These are phyloP conservation scores for Podospora conica DNA, from an alignment of 495 filamentous ascomycete species.

Conservation along the genomic window DNA sequence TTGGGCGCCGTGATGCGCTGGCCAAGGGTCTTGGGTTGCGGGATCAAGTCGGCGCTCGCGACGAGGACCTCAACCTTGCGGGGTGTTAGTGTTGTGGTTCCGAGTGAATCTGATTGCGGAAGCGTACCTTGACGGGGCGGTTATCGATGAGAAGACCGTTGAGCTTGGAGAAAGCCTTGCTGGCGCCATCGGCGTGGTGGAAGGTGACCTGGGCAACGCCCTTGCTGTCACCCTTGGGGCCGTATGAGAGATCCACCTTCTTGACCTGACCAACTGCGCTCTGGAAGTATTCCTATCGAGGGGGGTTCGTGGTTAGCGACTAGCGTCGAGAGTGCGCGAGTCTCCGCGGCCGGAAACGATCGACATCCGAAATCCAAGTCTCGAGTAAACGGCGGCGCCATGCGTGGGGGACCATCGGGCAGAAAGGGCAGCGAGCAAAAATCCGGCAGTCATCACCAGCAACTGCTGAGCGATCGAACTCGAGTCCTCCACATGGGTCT, in stretches of 20 bases:
- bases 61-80: constrained; percentile 81
- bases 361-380: constrained; percentile 15
- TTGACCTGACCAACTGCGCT: constrained; percentile 86
- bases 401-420: constrained; percentile 18
- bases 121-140: constrained; percentile 77
- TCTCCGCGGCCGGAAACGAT: constrained; percentile 18
- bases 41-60: constrained; percentile 60
- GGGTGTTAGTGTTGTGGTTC: neutral
- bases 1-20: constrained; percentile 81
- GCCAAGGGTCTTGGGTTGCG: constrained; percentile 65
- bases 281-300: constrained; percentile 87
- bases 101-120: neutral
- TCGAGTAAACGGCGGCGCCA: constrained; percentile 2
- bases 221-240: constrained; percentile 83
- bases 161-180: constrained; percentile 70
- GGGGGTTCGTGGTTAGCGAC: constrained; percentile 34
- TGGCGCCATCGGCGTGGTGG: constrained; percentile 65
- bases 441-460: constrained; percentile 18
- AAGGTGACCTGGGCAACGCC: constrained; percentile 72
- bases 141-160: constrained; percentile 86
- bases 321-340: constrained; percentile 10
- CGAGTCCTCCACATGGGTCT: constrained; percentile 9
- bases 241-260: constrained; percentile 81
- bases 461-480: constrained; percentile 23
- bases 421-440: constrained; percentile 34